Conservation (phyloP, 371 early-diverging fungal genomes). For the Rhizopus sp. region DNA sequence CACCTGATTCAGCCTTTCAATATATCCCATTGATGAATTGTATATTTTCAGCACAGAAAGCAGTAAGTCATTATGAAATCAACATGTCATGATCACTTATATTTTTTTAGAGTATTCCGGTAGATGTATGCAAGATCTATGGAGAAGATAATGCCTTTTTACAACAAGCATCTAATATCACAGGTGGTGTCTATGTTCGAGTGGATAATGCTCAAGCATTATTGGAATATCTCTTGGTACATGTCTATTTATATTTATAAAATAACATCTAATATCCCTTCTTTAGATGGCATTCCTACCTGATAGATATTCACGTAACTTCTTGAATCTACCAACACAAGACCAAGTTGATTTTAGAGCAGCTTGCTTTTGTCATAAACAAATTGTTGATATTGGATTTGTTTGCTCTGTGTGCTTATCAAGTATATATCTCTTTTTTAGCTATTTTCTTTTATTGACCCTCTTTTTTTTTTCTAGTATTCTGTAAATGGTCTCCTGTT, state of each 20-base stretch:
- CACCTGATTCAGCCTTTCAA: conserved; percentile 84
- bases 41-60: conserved; percentile 94
- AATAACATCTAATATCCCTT: background rate
- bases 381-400: conserved; percentile 87
- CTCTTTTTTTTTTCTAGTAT: conserved; percentile 55
- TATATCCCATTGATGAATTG: conserved; percentile 96
- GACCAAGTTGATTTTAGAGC: conserved; percentile 92
- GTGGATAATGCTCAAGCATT: conserved; percentile 69
- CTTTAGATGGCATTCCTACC: conserved; percentile 81
- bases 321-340: conserved; percentile 72
- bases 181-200: conserved; percentile 79
- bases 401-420: conserved; percentile 97
- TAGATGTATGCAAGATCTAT: conserved; percentile 87
- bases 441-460: background rate
- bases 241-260: background rate
- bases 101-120: conserved; percentile 63
- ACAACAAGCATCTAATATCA: conserved; percentile 91
- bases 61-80: conserved; percentile 45
- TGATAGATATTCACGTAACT: conserved; percentile 72
- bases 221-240: conserved; percentile 87
- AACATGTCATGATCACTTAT: background rate
- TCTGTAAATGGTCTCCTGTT: conserved; percentile 70
- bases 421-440: conserved; percentile 54
- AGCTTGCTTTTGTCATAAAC: conserved; percentile 96
- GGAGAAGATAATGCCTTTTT: conserved; percentile 85